Conservation (phyloP, 2,329 filamentous ascomycete genomes). For the Trichoderma citrinoviride region DNA sequence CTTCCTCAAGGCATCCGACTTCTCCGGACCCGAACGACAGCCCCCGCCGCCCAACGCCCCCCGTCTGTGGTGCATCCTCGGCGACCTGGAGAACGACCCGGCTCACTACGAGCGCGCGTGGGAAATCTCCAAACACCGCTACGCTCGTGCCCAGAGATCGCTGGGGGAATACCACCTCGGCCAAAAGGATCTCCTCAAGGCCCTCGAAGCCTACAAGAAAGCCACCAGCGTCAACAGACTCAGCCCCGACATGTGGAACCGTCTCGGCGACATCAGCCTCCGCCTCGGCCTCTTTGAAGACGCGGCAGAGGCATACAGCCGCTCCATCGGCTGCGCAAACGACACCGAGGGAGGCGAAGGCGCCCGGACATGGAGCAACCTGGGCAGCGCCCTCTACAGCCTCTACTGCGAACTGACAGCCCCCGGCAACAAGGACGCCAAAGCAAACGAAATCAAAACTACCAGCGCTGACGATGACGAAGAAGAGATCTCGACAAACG, state of each 20-base stretch:
- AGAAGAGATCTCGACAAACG: conserved; percentile 21
- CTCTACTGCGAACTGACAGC: conserved; percentile 57
- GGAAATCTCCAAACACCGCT: conserved; percentile 77
- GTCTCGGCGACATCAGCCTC: conserved; percentile 83
- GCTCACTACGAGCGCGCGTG: conserved; percentile 81
- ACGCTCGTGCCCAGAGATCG: conserved; percentile 82
- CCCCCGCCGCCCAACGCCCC: conserved; percentile 80
- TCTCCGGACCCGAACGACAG: conserved; percentile 60
- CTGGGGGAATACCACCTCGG: conserved; percentile 76
- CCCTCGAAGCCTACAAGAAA: conserved; percentile 73
- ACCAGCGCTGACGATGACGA: conserved; percentile 35
- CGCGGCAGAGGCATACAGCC: conserved; percentile 78
- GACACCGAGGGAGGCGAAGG: conserved; percentile 74
- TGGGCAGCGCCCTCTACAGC: conserved; percentile 78
- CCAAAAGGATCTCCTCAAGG: conserved; percentile 62
- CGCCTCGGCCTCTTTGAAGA: conserved; percentile 73
- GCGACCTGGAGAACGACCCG: conserved; percentile 77
- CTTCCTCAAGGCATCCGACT: conserved; percentile 53
- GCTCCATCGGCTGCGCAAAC: conserved; percentile 66
- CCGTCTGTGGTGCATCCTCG: conserved; percentile 87
- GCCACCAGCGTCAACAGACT: conserved; percentile 77
- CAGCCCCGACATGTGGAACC: conserved; percentile 82
- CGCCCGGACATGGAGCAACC: conserved; percentile 91
- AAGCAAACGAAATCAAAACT: conserved; percentile 22
- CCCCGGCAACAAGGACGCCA: conserved; percentile 29